Percentiles rank a stretch among this genome's conserved stretches.
Conservation (phyloP, 495 filamentous ascomycete genomes). For the Hypoxylon perforatum region DNA sequence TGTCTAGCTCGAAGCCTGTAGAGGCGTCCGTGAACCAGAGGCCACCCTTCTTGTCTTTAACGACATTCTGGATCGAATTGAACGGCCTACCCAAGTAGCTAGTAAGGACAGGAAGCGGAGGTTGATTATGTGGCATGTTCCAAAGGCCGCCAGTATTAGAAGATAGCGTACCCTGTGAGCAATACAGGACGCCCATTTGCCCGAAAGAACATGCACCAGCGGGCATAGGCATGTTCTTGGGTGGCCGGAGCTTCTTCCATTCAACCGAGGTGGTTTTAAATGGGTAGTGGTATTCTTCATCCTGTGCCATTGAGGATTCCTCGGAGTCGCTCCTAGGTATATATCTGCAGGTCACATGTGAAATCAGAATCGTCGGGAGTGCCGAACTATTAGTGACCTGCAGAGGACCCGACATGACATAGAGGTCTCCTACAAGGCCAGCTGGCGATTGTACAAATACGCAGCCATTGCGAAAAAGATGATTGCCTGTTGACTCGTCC, state of each 20-base stretch:
- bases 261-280: constrained; percentile 48
- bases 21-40: constrained; percentile 64
- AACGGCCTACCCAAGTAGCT: constrained; percentile 57
- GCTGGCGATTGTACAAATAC: constrained; percentile 62
- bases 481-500: constrained; percentile 47
- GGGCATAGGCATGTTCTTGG: constrained; percentile 62
- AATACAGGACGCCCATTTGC: constrained; percentile 55
- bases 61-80: constrained; percentile 60
- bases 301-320: too few species aligned
- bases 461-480: constrained; percentile 71
- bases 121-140: constrained; percentile 54
- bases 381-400: constrained; percentile 51
- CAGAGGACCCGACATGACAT: constrained; percentile 67
- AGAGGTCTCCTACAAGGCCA: constrained; percentile 58
- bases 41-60: constrained; percentile 48
- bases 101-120: constrained; percentile 51
- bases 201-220: constrained; percentile 56
- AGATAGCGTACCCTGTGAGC: constrained; percentile 62
- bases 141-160: constrained; percentile 61
- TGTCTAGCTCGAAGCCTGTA: constrained; percentile 54
- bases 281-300: too few species aligned
- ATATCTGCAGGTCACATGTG: constrained; percentile 50
- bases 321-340: too few species aligned
- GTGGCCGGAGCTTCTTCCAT: constrained; percentile 59
- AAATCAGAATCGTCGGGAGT: constrained; percentile 56